These are phyloP conservation scores for Pythium angustatum DNA, from an alignment of 352 stramenopile species.

Conservation along the genomic window DNA sequence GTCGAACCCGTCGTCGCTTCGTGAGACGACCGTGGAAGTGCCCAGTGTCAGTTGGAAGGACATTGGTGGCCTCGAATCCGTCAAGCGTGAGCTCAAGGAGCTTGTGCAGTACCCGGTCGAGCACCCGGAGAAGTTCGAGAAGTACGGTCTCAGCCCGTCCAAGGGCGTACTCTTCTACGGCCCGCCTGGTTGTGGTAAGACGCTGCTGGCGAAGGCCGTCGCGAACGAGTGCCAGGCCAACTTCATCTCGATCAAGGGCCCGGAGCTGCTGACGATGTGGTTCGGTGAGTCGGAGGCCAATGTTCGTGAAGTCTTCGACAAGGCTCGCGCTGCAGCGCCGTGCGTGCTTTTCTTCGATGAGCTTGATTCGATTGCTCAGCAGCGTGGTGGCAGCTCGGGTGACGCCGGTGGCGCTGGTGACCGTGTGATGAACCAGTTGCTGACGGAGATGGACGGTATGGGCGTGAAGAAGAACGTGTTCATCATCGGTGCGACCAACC, in stretches of 20 bases:
- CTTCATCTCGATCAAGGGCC: conserved; percentile 99
- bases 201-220: conserved; percentile 99
- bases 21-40: conserved; percentile 99
- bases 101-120: conserved; percentile 99
- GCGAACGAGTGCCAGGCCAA: conserved; percentile 99
- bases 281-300: conserved; percentile 99
- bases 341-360: conserved; percentile 99
- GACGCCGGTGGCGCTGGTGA: conserved; percentile 97
- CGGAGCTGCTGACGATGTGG: conserved; percentile 99
- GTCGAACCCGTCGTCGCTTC: conserved; percentile 98
- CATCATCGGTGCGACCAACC: conserved; percentile 96
- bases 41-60: conserved; percentile 98
- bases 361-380: conserved; percentile 98
- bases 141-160: conserved; percentile 93
- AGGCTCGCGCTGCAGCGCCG: conserved; percentile 95
- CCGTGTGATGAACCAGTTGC: conserved; percentile 99
- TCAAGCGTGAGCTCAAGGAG: conserved; percentile 99
- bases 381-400: conserved; percentile 93
- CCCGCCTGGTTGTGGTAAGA: conserved; percentile 99
- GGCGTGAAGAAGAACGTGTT: conserved; percentile 99
- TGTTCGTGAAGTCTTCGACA: conserved; percentile 99
- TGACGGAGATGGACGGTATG: conserved; percentile 99
- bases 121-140: conserved; percentile 99
- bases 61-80: conserved; percentile 98
- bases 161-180: conserved; percentile 99